Percentiles rank a stretch among this genome's conserved stretches.
These are phyloP conservation scores for Fusarium sororula DNA, from an alignment of 2,329 filamentous ascomycete genomes.

Conservation along the genomic window DNA sequence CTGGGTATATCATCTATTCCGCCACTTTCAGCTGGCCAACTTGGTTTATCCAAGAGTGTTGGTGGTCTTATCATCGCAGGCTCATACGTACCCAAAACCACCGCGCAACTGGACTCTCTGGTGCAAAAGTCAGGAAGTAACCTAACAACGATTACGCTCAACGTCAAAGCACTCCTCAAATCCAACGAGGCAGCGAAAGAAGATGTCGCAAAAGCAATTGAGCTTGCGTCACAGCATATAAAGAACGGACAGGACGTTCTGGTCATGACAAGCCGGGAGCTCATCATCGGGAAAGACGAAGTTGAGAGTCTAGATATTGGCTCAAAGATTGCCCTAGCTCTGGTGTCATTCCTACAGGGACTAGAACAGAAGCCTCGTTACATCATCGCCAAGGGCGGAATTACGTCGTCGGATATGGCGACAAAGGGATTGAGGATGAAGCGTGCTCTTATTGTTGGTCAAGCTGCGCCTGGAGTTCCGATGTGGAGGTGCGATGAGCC, in stretches of 20 bases:
- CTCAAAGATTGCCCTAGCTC: conserved; percentile 57
- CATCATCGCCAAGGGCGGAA: conserved; percentile 68
- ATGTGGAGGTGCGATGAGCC: conserved; percentile 67
- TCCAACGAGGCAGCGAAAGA: conserved; percentile 45
- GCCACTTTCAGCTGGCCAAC: conserved; percentile 57
- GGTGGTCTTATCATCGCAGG: conserved; percentile 66
- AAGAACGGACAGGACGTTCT: conserved; percentile 60
- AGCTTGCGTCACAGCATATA: conserved; percentile 52
- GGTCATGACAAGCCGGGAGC: conserved; percentile 66
- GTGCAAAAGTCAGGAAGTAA: conserved; percentile 48
- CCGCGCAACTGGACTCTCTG: conserved; percentile 59
- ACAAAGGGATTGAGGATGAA: conserved; percentile 65
- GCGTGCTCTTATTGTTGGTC: conserved; percentile 62
- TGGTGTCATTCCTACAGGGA: conserved; percentile 59
- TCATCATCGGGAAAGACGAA: conserved; percentile 58
- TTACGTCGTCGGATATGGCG: conserved; percentile 67
- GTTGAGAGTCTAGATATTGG: conserved; percentile 64
- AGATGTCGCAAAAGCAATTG: conserved; percentile 45
- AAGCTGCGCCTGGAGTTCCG: conserved; percentile 66
- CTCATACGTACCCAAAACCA: conserved; percentile 68
- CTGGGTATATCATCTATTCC: conserved; percentile 61
- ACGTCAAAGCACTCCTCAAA: conserved; percentile 58
- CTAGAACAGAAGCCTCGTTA: conserved; percentile 62
- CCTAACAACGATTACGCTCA: conserved; percentile 57
- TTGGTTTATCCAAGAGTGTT: conserved; percentile 49